Percentiles rank a stretch among this genome's conserved stretches.
Conservation (phyloP, 768 basidiomycete species). For the Tephrocybe sp. region DNA sequence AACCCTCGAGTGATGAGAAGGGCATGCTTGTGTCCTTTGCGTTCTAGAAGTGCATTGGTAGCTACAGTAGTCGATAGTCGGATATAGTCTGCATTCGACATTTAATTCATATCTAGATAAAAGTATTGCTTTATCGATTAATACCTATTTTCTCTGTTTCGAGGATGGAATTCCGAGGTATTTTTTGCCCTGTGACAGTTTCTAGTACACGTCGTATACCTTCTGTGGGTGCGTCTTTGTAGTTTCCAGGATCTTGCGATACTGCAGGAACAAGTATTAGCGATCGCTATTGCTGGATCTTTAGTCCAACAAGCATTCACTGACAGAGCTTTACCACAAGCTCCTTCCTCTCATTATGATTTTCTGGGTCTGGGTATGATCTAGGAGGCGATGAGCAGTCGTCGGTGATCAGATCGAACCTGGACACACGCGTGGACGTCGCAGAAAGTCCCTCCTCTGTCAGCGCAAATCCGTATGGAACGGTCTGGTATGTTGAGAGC, state of each 20-base stretch:
- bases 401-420: background rate
- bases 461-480: conserved; percentile 84
- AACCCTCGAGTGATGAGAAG: conserved; percentile 91
- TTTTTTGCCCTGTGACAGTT: conserved; percentile 63
- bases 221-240: conserved; percentile 91
- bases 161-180: conserved; percentile 65
- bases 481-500: conserved; percentile 52
- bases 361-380: conserved; percentile 73
- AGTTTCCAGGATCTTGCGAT: conserved; percentile 86
- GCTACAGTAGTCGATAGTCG: conserved; percentile 93
- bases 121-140: conserved; percentile 13
- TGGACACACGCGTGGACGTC: conserved; percentile 79
- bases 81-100: conserved; percentile 69
- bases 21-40: conserved; percentile 91
- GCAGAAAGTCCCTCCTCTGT: conserved; percentile 91
- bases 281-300: background rate
- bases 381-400: conserved; percentile 31
- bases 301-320: too few species aligned
- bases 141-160: conserved; percentile 81
- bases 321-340: conserved; percentile 87
- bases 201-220: conserved; percentile 89
- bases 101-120: background rate
- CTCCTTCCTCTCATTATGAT: conserved; percentile 62
- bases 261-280: conserved; percentile 42
- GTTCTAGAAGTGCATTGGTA: conserved; percentile 92